These are phyloP conservation scores for Adansonia digitata DNA, from an alignment of 345 rosid species.

Conservation along the genomic window DNA sequence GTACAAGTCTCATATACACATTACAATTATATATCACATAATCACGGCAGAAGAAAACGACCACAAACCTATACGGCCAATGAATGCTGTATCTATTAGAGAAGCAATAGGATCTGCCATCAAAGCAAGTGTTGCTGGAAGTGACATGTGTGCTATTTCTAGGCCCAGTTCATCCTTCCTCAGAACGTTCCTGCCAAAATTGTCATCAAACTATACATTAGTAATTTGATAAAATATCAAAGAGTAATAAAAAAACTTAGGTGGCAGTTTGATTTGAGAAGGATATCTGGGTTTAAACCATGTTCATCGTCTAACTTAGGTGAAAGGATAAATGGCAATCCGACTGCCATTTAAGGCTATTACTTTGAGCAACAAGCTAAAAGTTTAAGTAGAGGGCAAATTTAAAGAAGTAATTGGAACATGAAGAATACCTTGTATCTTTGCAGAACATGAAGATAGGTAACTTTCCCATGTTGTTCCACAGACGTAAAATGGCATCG, in stretches of 20 bases:
- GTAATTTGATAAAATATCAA: too few relatives aligned
- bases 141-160: conserved; percentile 50
- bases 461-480: conserved; percentile 21
- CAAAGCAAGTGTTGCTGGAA: conserved; percentile 59
- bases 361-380: background rate
- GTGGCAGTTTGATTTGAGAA: too few relatives aligned
- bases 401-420: background rate
- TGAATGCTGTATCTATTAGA: conserved; percentile 58
- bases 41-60: background rate
- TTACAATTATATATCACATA: background rate
- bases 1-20: background rate
- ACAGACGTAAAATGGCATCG: conserved; percentile 15
- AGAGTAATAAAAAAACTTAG: background rate
- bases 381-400: background rate
- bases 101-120: conserved; percentile 64
- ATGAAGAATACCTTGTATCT: conserved; percentile 29
- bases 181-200: conserved; percentile 34
- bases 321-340: background rate
- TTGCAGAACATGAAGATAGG: conserved; percentile 34
- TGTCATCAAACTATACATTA: background rate
- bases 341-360: background rate
- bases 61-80: conserved; percentile 51
- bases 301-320: background rate
- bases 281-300: background rate
- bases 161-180: conserved; percentile 44